These are phyloP conservation scores for Trichoderma polysporum DNA, from an alignment of 2,329 filamentous ascomycete genomes.

Conservation along the genomic window DNA sequence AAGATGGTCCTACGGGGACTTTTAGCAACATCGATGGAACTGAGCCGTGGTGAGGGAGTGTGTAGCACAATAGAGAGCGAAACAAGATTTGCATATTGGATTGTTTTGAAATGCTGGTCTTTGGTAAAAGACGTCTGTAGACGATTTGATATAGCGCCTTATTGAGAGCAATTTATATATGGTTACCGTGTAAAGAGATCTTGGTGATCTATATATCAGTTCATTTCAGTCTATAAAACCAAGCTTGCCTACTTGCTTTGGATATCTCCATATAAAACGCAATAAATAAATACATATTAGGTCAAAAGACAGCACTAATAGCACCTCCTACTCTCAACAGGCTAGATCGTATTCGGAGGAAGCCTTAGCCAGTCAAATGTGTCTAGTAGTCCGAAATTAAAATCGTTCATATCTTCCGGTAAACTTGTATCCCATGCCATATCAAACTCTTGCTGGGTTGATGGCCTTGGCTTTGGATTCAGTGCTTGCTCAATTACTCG, in stretches of 20 bases:
- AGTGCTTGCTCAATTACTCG: constrained; percentile 46
- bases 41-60: not conserved
- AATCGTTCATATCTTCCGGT: constrained; percentile 29
- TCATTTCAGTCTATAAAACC: not conserved
- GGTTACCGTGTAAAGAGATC: not conserved
- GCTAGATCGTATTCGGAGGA: not conserved
- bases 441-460: not conserved
- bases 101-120: not conserved
- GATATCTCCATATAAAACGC: not conserved
- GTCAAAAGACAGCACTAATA: not conserved
- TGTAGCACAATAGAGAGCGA: not conserved
- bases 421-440: constrained; percentile 5
- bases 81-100: too few species aligned
- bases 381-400: constrained; percentile 50
- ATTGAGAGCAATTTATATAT: not conserved
- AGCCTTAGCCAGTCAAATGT: constrained; percentile 48
- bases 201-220: not conserved
- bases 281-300: not conserved
- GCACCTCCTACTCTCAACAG: not conserved
- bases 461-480: constrained; percentile 25
- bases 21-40: constrained; percentile 13
- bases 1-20: constrained; percentile 7
- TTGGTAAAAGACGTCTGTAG: not conserved
- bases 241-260: not conserved
- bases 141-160: not conserved